Evolutionary conservation across 1,284 basidiomycete genomes (phyloP).

Genomic region (Pterulicium gracile): DNA sequence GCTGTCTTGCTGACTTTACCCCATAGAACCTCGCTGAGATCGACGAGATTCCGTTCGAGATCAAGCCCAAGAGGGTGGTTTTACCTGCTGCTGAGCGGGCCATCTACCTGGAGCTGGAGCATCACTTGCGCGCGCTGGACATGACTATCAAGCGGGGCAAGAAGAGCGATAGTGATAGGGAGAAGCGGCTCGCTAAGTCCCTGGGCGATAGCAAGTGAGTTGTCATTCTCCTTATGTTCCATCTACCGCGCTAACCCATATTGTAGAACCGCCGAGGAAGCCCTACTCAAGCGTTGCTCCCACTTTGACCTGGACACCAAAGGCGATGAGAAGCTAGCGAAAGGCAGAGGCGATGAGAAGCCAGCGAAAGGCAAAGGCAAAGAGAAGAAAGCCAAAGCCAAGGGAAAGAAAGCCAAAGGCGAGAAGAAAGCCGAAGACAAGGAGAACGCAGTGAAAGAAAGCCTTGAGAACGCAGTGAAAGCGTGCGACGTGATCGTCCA

Average conservation of each 20-base stretch:
- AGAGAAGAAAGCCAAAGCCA: constrained; percentile 43
- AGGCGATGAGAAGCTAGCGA: constrained; percentile 45
- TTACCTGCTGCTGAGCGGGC: constrained; percentile 92
- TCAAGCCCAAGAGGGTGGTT: constrained; percentile 55
- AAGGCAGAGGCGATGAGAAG: constrained; percentile 51
- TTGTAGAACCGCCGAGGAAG: constrained; percentile 78
- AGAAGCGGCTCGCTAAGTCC: constrained; percentile 77
- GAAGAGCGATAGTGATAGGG: constrained; percentile 86
- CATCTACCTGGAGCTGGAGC: constrained; percentile 93
- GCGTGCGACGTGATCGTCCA: constrained; percentile 87
- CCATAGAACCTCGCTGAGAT: constrained; percentile 90
- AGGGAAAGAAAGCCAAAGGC: constrained; percentile 33
- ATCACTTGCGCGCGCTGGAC: constrained; percentile 82
- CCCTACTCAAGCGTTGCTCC: constrained; percentile 85
- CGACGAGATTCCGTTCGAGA: constrained; percentile 81
- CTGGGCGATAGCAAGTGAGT: constrained; percentile 83
- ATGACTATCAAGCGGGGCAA: constrained; percentile 79
- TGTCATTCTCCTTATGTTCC: constrained; percentile 10
- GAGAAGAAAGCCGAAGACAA: constrained; percentile 19
- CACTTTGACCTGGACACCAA: constrained; percentile 84
- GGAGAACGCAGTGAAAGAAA: constrained; percentile 74
- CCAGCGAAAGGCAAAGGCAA: constrained; percentile 33
- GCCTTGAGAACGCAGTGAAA: constrained; percentile 74
- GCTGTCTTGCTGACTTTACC: constrained; percentile 6
- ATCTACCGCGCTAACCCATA: constrained; percentile 8